Base-by-base conservation (phyloP, 1,284 basidiomycete genomes). In the Pholiota adiposa region DNA sequence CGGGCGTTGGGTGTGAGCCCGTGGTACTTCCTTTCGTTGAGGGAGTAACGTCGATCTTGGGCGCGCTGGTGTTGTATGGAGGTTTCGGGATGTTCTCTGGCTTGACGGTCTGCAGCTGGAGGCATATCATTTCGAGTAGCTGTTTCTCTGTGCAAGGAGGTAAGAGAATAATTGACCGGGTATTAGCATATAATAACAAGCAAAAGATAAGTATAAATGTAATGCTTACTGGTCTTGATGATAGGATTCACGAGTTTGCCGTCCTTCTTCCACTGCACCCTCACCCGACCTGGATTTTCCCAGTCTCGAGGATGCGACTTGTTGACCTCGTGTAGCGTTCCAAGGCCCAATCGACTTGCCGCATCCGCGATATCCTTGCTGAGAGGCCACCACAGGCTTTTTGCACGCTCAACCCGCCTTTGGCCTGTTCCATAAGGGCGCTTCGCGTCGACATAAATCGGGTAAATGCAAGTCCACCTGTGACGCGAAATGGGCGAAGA, bases 361-460 rank as follows among this genome's bases (percentile, higher is more conserved):
- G 94, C 95, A 62, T 94, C 89, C 4, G 93, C 92, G 58, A 98
- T 95, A 71, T 95, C 92, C 64, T 93, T 90, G 74, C 93, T 94
- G 58, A 96, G 84, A 4, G 97, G 96, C 91, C 93, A 98, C 88
- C 95, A 96, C n/a, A 97, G 75, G 61, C 90, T 84, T 72, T 93
- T 89, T 58, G 85, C 81, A 54, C 95, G 86, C 19, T 89, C 78
- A 31, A 98, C 87, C 54, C 96, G 85, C 40, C 97, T 87, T 65
- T 92, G 87, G 16, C 94, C 94, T 8, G 85, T 89, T 7, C 88
- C 85, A 72, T 92, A 92, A 2, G 94, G 88, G 11, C 90, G 89
- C 75, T 98, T 98, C 48, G 96, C 94, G 74, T 99, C 97, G 65
- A 98, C 88, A 77, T 98, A 98, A 69, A 97, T 92, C 2, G 97